Percentiles rank a stretch among this genome's conserved stretches.
Conservation (phyloP, 2,329 filamentous ascomycete species). For the Penicillium sp. region DNA sequence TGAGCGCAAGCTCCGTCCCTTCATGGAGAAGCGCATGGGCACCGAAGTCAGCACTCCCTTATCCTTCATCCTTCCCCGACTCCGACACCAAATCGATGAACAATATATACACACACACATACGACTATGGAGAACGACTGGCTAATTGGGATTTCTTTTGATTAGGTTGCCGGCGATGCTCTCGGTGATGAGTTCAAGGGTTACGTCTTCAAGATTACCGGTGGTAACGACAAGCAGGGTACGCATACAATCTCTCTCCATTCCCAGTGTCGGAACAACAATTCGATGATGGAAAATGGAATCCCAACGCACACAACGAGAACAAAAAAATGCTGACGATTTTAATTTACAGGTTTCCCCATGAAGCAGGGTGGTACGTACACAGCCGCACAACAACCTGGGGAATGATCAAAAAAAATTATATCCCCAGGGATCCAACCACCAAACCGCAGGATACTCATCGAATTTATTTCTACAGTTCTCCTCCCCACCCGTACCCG, state of each 20-base stretch:
- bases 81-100: slow-evolving; percentile 10
- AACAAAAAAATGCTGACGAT: slow-evolving; percentile 28
- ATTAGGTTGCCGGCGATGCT: slow-evolving; percentile 82
- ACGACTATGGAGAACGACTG: slow-evolving; percentile 22
- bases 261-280: neutral
- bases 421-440: slow-evolving; percentile 8
- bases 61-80: slow-evolving; percentile 19
- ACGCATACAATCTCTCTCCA: slow-evolving; percentile 24
- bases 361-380: slow-evolving; percentile 93
- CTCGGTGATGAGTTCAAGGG: slow-evolving; percentile 99
- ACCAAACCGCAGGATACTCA: slow-evolving; percentile 28
- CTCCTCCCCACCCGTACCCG: slow-evolving; percentile 97
- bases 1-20: slow-evolving; percentile 98
- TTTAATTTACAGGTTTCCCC: slow-evolving; percentile 67
- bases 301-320: neutral
- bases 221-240: slow-evolving; percentile 99
- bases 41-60: slow-evolving; percentile 45
- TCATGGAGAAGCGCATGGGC: slow-evolving; percentile 95
- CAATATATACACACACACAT: slow-evolving; percentile 21
- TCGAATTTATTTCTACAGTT: slow-evolving; percentile 46
- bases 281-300: neutral
- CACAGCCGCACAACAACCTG: slow-evolving; percentile 25
- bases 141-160: slow-evolving; percentile 35
- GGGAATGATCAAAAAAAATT: slow-evolving; percentile 11
- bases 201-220: slow-evolving; percentile 99